Evolutionary conservation across 352 stramenopile genomes (phyloP), one percentile per base, ranked within the genome.

Genomic region (Stramenopiles sp.): DNA sequence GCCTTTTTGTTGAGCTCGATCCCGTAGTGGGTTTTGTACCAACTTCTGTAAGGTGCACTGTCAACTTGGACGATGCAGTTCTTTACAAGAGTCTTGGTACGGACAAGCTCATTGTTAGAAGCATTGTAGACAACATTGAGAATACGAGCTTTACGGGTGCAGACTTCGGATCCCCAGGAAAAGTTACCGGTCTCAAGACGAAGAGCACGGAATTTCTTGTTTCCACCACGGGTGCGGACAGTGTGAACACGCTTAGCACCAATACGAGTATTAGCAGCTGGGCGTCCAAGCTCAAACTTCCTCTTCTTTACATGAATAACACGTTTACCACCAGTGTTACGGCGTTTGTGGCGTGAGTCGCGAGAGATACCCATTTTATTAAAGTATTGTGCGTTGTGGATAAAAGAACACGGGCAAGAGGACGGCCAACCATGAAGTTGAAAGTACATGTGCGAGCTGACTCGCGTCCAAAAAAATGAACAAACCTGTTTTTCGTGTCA

Each of bases 71-170:
- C 68, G 47, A 97, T 89, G 44, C 71, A 66, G 51, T 79, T 79
- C 72, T 99, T 99, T 36, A 98, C 85, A 21, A 99, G 62, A 20
- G 87, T 97, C 71, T 99, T 97, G 52, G 87, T 99, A 61, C 87
- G 77, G 45, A 99, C 85, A 48, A 99, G 68, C 57, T 99, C 87
- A 68, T 99, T 99, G 76, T 99, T 99, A 50, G 84, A 94, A 37
- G 84, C 74, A 61, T 99, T 99, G 80, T 97, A 97, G 18, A 89
- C 72, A 18, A 99, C 85, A 59, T 97, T 83, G 23, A 97, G 64
- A 43, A 99, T 86, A 75, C 81, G 76, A 38, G 87, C 87, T 71
- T 97, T 97, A 53, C 79, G 71, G 29, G 86, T 83, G 49, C 66
- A 73, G 15, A 84, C 74, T 60, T 26, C 7, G 20, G 38, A 42